phyloP scores from a whole-genome alignment of 2,329 filamentous ascomycete genomes.

The Nectriaceae sp. region DNA sequence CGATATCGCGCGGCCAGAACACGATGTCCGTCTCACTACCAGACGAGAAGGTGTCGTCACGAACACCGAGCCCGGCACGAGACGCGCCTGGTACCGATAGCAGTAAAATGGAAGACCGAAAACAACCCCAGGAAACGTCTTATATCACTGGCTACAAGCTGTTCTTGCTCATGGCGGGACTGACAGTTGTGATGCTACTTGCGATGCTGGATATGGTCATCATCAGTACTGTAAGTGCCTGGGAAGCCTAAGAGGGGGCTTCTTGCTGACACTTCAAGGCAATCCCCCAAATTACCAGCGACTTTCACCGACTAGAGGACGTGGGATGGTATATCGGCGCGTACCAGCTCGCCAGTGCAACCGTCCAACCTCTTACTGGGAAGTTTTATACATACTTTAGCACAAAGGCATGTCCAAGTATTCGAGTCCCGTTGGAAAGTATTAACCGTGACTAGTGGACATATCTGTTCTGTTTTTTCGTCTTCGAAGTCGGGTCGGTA shows the following conservation, averaged over 20 bases:
- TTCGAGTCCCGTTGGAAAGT: not conserved
- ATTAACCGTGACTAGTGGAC: constrained; percentile 9
- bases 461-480: constrained; percentile 14
- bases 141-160: constrained; percentile 34
- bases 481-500: constrained; percentile 22
- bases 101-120: not conserved
- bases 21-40: no score
- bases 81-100: no score
- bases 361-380: constrained; percentile 50
- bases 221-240: constrained; percentile 44
- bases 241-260: not conserved
- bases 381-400: constrained; percentile 50
- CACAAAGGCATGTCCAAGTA: constrained; percentile 34
- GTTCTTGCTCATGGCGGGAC: constrained; percentile 28
- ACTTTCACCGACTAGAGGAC: constrained; percentile 49
- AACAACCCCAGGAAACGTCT: not conserved
- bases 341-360: constrained; percentile 48
- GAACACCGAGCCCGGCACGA: no score
- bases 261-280: constrained; percentile 30
- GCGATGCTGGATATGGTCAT: constrained; percentile 52
- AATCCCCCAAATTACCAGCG: constrained; percentile 49
- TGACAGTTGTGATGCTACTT: constrained; percentile 44
- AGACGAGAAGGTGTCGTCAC: no score
- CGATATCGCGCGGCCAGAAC: no score
- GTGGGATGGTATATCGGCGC: constrained; percentile 56